Percentiles rank a stretch among this genome's conserved stretches.
phyloP scores from a whole-genome alignment of 805 yeast species.

The Saccharomycopsis sp. region DNA sequence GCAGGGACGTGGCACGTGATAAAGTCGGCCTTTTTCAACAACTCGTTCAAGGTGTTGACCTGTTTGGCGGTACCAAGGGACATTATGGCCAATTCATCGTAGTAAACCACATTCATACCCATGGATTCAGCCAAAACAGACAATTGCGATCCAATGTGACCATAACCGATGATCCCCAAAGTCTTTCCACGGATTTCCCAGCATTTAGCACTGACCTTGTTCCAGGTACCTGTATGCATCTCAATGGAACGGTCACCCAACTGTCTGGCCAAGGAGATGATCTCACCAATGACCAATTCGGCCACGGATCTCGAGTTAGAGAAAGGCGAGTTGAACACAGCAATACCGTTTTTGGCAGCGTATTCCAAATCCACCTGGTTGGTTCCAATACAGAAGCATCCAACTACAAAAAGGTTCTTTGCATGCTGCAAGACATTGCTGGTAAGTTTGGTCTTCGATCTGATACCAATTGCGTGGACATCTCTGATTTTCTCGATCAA shows the following conservation, averaged over 20 bases:
- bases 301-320: conserved; percentile 98
- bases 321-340: conserved; percentile 97
- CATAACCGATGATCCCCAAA: conserved; percentile 93
- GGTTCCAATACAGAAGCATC: conserved; percentile 99
- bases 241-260: conserved; percentile 94
- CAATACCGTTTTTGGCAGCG: conserved; percentile 90
- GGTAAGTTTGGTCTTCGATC: conserved; percentile 91
- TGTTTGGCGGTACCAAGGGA: conserved; percentile 94
- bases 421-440: conserved; percentile 77
- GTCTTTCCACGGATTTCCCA: conserved; percentile 99
- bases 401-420: conserved; percentile 80
- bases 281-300: conserved; percentile 92
- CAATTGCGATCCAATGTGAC: conserved; percentile 96
- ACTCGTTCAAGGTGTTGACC: conserved; percentile 76
- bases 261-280: conserved; percentile 91
- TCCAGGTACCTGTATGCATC: conserved; percentile 96
- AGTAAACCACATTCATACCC: conserved; percentile 95
- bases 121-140: conserved; percentile 94
- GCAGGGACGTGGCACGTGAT: conserved; percentile 94
- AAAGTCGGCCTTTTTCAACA: conserved; percentile 77
- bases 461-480: conserved; percentile 95
- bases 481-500: conserved; percentile 87
- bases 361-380: conserved; percentile 91
- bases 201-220: conserved; percentile 88
- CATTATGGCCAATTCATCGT: conserved; percentile 91